Evolutionary conservation across 148 eudicot genomes (phyloP), one percentile per base, ranked within the genome.

Genomic region (Pharnaceum exiguum): DNA sequence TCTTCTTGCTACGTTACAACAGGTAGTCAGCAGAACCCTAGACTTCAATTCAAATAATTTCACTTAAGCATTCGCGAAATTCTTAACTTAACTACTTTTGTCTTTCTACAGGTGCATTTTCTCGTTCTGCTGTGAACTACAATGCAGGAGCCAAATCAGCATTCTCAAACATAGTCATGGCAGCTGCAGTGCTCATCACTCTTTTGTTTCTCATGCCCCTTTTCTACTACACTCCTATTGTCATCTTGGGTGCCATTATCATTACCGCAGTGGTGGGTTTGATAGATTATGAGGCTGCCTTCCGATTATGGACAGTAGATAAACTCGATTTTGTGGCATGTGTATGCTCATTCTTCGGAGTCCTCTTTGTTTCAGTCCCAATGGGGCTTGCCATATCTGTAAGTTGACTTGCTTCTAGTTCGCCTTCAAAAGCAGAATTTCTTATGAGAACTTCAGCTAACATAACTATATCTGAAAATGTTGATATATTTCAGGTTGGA

Each of bases 1-100:
- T 79, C 91, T 42, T 93, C 99, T 3, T 88, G 99, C 79, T 93
- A 79, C 56, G 81, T 93, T 55, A 93, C 96, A 11, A 83, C 98
- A 21, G 98, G 97, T 84, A 71, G 22, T 32, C 28, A 12, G 22
- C 10, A 16, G 30, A 21, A 15, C 44, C 36, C 18, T 28, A 5
- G 7, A 2, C 10, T 33, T 22, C 29, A 8, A 21, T 22, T 1
- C 2, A 10, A 35, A 16, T 1, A 27, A 21, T 21, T 7, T 37
- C 16, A 18, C 39, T 62, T 3, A n/a, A n/a, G n/a, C n/a, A n/a
- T n/a, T n/a, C n/a, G 8, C 38, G 38, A 7, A 31, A n/a, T 21
- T 43, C 16, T 31, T 5, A 3, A 31, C 2, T 2, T 18, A 9
- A 55, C 6, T 9, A 37, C 10, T 33, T 39, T 32, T 21, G 35